phyloP scores from a whole-genome alignment of 345 rosid species.

The Salix dunnii region DNA sequence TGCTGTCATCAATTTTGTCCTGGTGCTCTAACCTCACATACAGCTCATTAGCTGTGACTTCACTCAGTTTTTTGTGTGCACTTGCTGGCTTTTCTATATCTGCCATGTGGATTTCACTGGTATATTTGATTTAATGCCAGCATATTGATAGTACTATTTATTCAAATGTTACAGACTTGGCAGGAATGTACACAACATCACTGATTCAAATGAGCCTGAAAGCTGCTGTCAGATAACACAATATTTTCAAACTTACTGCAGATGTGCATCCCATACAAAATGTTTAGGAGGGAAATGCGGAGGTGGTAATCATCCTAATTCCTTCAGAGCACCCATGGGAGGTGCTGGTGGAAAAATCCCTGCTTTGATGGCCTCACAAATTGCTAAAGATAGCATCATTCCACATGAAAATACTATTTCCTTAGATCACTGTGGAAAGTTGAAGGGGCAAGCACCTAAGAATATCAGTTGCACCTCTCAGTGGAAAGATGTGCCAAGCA shows the following conservation, averaged over 20 bases:
- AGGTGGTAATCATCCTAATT: conserved; percentile 16
- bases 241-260: conserved; percentile 23
- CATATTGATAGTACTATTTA: not conserved
- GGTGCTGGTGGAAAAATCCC: conserved; percentile 17
- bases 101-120: not conserved
- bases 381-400: conserved; percentile 19
- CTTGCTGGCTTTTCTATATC: not conserved
- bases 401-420: conserved; percentile 18
- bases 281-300: conserved; percentile 24
- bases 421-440: conserved; percentile 16
- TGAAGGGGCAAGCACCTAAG: conserved; percentile 12
- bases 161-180: conserved; percentile 22
- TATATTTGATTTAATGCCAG: not conserved
- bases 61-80: too few relatives aligned
- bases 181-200: conserved; percentile 19
- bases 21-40: too few relatives aligned
- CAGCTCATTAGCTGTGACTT: too few relatives aligned
- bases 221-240: conserved; percentile 28
- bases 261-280: conserved; percentile 24
- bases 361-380: conserved; percentile 19
- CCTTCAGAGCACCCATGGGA: conserved; percentile 13
- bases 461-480: conserved; percentile 22
- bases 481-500: conserved; percentile 48
- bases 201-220: conserved; percentile 19
- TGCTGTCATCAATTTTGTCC: too few relatives aligned